These are phyloP conservation scores for Solanum sitiens DNA, from an alignment of 257 asterid genomes.

Conservation along the genomic window DNA sequence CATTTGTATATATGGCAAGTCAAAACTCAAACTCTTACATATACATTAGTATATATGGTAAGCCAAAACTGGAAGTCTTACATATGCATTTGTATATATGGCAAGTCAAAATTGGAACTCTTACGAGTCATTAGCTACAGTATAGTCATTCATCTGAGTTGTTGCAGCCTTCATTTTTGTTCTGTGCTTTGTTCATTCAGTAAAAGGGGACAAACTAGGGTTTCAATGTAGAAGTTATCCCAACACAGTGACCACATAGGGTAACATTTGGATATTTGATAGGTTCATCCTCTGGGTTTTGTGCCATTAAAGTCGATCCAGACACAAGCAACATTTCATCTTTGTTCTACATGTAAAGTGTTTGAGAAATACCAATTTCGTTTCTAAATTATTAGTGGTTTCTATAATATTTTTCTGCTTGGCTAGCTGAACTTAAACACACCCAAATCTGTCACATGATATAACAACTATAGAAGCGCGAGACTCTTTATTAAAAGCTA, in stretches of 20 bases:
- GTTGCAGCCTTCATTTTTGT: neutral
- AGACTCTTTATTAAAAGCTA: neutral
- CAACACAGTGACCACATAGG: neutral
- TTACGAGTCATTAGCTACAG: neutral
- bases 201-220: neutral
- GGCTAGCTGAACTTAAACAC: neutral
- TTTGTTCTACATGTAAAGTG: neutral
- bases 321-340: neutral
- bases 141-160: neutral
- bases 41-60: no score
- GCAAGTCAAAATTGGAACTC: neutral
- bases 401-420: no score
- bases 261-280: neutral
- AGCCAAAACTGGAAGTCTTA: no score
- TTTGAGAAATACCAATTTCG: neutral
- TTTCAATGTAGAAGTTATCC: neutral
- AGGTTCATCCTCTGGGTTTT: neutral
- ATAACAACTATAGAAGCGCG: neutral
- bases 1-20: no score
- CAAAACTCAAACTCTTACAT: no score
- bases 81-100: no score
- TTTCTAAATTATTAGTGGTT: no score
- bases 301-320: neutral
- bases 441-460: rapidly evolving
- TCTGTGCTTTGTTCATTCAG: neutral